A percentile compares a stretch with the other conserved stretches of the same genome.
Evolutionary conservation across 2,329 filamentous ascomycete genomes (phyloP).

Genomic region (Xylaria sp.): DNA sequence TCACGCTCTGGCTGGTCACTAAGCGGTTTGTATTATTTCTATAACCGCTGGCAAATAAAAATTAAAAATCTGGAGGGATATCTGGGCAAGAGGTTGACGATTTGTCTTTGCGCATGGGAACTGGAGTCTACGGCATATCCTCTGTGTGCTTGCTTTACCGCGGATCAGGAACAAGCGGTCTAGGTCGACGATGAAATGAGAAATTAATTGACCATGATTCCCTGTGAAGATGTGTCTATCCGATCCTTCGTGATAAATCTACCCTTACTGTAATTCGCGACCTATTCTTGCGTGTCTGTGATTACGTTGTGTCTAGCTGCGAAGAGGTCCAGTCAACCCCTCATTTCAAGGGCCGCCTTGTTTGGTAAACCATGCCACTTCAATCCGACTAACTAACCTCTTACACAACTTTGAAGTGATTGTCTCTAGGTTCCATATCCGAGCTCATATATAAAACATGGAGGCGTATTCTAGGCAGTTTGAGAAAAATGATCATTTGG

Average conservation of each 20-base stretch:
- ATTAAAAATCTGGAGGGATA: slow-evolving; percentile 40
- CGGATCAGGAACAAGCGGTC: slow-evolving; percentile 44
- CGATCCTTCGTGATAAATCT: not conserved
- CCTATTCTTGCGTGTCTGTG: no score
- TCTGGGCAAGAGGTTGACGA: slow-evolving; percentile 43
- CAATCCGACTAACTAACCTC: not conserved
- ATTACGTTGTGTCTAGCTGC: no score
- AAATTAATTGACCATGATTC: slow-evolving; percentile 50
- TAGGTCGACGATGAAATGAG: slow-evolving; percentile 51
- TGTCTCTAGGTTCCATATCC: not conserved
- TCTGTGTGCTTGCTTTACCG: slow-evolving; percentile 48
- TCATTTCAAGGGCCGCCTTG: not conserved
- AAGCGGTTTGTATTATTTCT: slow-evolving; percentile 48
- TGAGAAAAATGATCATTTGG: not conserved
- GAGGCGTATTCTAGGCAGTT: not conserved
- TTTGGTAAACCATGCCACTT: not conserved
- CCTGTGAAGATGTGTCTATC: slow-evolving; percentile 16
- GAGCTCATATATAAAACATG: not conserved
- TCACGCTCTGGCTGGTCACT: slow-evolving; percentile 61
- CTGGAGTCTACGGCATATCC: slow-evolving; percentile 53
- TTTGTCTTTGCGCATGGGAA: slow-evolving; percentile 51
- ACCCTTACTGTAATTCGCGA: not conserved
- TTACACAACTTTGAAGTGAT: not conserved
- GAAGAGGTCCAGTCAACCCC: not conserved
- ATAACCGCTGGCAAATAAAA: slow-evolving; percentile 42